These are phyloP conservation scores for Ocimum tenuiflorum DNA, from an alignment of 257 asterid genomes.

Conservation along the genomic window DNA sequence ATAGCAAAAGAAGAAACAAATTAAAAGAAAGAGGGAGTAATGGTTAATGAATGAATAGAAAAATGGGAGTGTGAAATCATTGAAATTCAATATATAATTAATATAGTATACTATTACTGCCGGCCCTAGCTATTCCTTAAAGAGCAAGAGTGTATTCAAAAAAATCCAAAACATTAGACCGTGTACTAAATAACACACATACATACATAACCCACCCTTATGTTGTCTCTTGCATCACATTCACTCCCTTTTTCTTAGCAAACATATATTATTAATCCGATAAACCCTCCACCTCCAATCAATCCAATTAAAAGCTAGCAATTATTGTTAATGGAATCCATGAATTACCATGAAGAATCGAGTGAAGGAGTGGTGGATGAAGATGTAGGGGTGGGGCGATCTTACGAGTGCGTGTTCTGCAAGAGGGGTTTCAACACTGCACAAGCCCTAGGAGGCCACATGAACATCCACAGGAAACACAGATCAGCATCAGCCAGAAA, in stretches of 20 bases:
- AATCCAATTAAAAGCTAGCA: too few relatives aligned
- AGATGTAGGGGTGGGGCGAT: slow-evolving; percentile 47
- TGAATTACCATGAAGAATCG: slow-evolving; percentile 25
- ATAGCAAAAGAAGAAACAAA: not conserved
- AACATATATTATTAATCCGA: not conserved
- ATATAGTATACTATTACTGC: slow-evolving; percentile 18
- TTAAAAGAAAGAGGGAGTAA: not conserved
- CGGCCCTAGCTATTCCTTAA: slow-evolving; percentile 26
- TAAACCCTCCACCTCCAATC: too few relatives aligned
- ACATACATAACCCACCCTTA: slow-evolving; percentile 14
- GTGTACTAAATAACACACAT: not conserved
- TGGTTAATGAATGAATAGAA: not conserved
- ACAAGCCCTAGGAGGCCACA: slow-evolving; percentile 86
- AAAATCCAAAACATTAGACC: slow-evolving; percentile 15
- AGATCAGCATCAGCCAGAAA: slow-evolving; percentile 35
- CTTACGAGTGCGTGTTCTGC: slow-evolving; percentile 72
- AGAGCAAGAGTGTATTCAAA: slow-evolving; percentile 17
- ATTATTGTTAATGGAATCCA: slow-evolving; percentile 23
- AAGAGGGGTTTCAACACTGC: slow-evolving; percentile 81
- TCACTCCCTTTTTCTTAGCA: not conserved
- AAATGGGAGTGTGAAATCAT: too few relatives aligned
- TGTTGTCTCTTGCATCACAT: slow-evolving; percentile 21
- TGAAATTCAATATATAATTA: not conserved
- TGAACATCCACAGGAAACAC: slow-evolving; percentile 76
- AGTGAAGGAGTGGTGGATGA: slow-evolving; percentile 17